Base-by-base conservation (phyloP, 305 asterid species). In the Fraxinus nigra region DNA sequence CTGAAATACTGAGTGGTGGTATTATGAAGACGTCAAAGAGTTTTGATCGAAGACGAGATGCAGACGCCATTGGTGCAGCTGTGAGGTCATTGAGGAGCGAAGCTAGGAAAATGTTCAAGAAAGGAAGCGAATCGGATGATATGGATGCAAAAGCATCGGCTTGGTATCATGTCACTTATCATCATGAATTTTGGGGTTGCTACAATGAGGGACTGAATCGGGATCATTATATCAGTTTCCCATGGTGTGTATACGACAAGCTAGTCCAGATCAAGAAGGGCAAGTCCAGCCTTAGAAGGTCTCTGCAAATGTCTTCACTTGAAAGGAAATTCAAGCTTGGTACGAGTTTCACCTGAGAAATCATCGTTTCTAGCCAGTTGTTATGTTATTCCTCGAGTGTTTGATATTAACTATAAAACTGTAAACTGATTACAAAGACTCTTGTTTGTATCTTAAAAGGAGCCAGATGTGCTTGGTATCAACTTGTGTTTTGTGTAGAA, bases 211-310 rank as follows among this genome's bases (percentile, higher is more conserved):
- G 90, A 28, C 9, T 89, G 87, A 86, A 85, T 20, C 89, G 98
- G 81, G 95, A 84, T 84, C 98, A 94, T 67, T 93, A 86, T 76
- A 86, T 95, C 63, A 95, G 98, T 79, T 95, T 95, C 76, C 97
- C 98, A 0, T 95, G 99, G 99, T 95, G 99, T 61, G 91, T 94
- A 18, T 93, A 90, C 72, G 94, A 94, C 80, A 90, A 90, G 89
- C 89, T 95, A 61, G 85, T 95, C 13, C 79, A 82, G 81, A 95
- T 94, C 83, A 95, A 95, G 90, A 92, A 82, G 87, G 82, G 79
- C 0, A 85, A 56, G 48, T 20, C 85, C 18, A 75, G 56, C 40
- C 54, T 8, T 2, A 69, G 89, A 74, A 72, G 75, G 74, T 46
- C 77, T 40, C 82, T 14, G 56, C 13, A 40, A 0, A 7, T 84